Base-by-base conservation (phyloP, 1,139 yeast species). In the Pichia sorboxylosa region DNA sequence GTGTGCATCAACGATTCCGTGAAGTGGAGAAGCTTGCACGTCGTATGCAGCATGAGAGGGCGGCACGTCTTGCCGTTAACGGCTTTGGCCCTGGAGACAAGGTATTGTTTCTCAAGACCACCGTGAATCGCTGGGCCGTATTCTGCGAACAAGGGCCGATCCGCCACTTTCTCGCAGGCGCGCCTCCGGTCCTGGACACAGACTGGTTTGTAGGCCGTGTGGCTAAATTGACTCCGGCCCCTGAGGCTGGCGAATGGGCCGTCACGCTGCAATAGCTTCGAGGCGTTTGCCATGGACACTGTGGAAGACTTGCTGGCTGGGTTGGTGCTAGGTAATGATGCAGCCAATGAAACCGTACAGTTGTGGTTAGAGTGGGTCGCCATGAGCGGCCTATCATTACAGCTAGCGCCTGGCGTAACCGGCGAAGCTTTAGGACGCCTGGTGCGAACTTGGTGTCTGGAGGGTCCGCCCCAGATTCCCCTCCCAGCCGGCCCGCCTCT, bases 81-180 rank as follows among this genome's bases (percentile, higher is more conserved):
- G 94, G 1, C 83, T 94, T 4, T 27, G 13, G 20, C 10, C 6
- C 32, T 46, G 9, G 16, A 23, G 6, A 16, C 33, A 14, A 18
- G 33, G 2, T 25, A 26, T 10, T 23, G 25, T 7, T 23, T 7
- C 11, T 13, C 8, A 23, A 6, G 13, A 11, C 25, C 7, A 30
- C 21, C 3, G 33, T 22, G 9, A 27, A 40, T 82, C 87, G n/a
- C 3, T 82, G 94, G 93, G 90, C 92, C 0, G 90, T 90, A 0
- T 82, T 82, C 58, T 81, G 81, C 45, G 68, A 78, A 30, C 90
- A 84, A 0, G 78, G 85, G 0, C 87, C 90, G 1, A 87, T 81
- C 49, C 79, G 67, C 49, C 76, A 80, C 46, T 58, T 82, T 44
- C 66, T 71, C 36, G 63, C 62, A 6, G 32, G 33, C 13, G 37